phyloP scores from a whole-genome alignment of 352 stramenopile genomes.

The Phytopythium vexans region DNA sequence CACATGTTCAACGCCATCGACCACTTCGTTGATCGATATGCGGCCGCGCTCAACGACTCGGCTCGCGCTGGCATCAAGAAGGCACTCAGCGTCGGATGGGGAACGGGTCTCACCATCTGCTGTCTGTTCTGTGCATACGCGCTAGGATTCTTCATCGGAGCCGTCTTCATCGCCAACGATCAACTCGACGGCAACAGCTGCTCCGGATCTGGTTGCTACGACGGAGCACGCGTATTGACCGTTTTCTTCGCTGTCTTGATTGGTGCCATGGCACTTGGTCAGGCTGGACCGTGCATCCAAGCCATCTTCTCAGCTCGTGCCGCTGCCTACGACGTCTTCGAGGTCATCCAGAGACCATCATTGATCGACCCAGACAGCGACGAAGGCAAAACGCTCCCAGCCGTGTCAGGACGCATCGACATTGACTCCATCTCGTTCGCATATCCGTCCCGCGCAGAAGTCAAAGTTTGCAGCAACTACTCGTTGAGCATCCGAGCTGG shows the following conservation, averaged over 20 bases:
- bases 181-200: constrained; percentile 26
- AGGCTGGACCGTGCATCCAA: constrained; percentile 34
- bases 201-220: constrained; percentile 24
- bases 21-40: constrained; percentile 37
- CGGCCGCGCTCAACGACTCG: constrained; percentile 17
- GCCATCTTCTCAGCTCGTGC: too few species aligned
- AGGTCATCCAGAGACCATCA: constrained; percentile 42
- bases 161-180: constrained; percentile 27
- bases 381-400: constrained; percentile 14
- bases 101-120: constrained; percentile 36
- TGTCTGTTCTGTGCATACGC: constrained; percentile 43
- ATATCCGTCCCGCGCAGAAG: constrained; percentile 45
- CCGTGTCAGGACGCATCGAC: constrained; percentile 54
- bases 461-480: constrained; percentile 33
- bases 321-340: constrained; percentile 43
- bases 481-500: constrained; percentile 34
- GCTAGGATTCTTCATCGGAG: constrained; percentile 51
- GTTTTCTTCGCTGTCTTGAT: constrained; percentile 51
- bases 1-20: constrained; percentile 50
- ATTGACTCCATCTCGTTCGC: constrained; percentile 78
- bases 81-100: constrained; percentile 27
- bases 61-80: constrained; percentile 35
- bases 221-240: constrained; percentile 36
- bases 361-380: constrained; percentile 39
- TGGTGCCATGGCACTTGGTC: constrained; percentile 34